Evolutionary conservation across 2,329 filamentous ascomycete genomes (phyloP).

Genomic region (Ceratocystis colombiana): DNA sequence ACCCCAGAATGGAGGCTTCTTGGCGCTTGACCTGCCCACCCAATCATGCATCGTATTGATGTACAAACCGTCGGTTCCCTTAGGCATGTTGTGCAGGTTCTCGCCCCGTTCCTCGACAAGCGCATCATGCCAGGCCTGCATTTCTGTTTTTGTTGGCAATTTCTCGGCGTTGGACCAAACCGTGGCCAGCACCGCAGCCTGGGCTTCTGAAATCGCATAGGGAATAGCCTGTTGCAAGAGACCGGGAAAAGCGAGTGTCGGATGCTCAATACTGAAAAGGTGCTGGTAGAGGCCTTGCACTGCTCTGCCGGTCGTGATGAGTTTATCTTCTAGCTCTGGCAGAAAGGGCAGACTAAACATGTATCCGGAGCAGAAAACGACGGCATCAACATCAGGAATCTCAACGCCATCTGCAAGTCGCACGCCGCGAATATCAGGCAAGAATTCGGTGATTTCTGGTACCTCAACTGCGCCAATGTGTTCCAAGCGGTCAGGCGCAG

Average conservation of each 20-base stretch:
- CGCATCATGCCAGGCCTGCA: constrained; percentile 58
- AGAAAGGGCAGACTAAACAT: constrained; percentile 75
- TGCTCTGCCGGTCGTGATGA: constrained; percentile 59
- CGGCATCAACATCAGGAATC: constrained; percentile 58
- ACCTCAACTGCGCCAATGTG: constrained; percentile 43
- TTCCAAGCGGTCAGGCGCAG: constrained; percentile 37
- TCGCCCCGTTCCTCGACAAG: constrained; percentile 43
- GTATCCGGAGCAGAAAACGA: constrained; percentile 86
- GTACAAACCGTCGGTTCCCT: constrained; percentile 55
- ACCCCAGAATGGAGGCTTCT: constrained; percentile 61
- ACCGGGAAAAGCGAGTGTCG: constrained; percentile 66
- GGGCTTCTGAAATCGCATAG: constrained; percentile 68
- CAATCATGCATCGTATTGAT: constrained; percentile 60
- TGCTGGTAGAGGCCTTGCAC: constrained; percentile 69
- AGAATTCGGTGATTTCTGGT: constrained; percentile 49
- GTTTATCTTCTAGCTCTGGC: constrained; percentile 36
- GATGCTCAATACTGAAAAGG: constrained; percentile 62
- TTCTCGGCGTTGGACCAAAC: constrained; percentile 62
- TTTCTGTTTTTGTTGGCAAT: constrained; percentile 53
- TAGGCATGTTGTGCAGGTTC: constrained; percentile 42
- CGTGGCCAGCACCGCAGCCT: constrained; percentile 65
- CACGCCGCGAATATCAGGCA: constrained; percentile 47
- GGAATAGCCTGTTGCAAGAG: constrained; percentile 80
- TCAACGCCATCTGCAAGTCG: constrained; percentile 55
- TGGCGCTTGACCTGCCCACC: constrained; percentile 41